phyloP scores from a whole-genome alignment of 352 stramenopile species.

The Globisporangium nunn region DNA sequence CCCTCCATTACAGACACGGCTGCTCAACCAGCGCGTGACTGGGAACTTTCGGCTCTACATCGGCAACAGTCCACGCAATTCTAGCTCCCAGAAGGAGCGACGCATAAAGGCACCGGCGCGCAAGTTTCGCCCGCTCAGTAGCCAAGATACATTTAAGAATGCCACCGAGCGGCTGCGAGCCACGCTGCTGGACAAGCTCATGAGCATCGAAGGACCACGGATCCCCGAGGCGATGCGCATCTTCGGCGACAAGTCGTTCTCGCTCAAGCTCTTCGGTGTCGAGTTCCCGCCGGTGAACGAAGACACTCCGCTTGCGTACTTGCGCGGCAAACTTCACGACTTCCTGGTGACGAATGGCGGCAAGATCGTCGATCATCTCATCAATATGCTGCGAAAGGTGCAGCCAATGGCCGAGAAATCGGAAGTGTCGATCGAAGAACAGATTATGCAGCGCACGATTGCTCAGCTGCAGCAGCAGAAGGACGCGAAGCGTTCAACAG shows the following conservation, averaged over 20 bases:
- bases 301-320: slow-evolving; percentile 54
- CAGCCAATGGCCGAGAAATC: slow-evolving; percentile 5
- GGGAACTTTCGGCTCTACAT: slow-evolving; percentile 53
- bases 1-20: slow-evolving; percentile 13
- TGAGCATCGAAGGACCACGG: slow-evolving; percentile 40
- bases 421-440: slow-evolving; percentile 7
- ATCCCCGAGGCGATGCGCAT: slow-evolving; percentile 50
- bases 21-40: slow-evolving; percentile 36
- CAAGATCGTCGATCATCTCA: slow-evolving; percentile 50
- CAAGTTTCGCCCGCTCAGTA: slow-evolving; percentile 17
- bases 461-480: slow-evolving; percentile 6
- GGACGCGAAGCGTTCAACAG: slow-evolving; percentile 9
- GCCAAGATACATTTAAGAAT: slow-evolving; percentile 13
- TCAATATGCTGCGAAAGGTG: slow-evolving; percentile 30
- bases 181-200: slow-evolving; percentile 49
- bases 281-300: slow-evolving; percentile 51
- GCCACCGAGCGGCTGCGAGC: slow-evolving; percentile 40
- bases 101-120: slow-evolving; percentile 8
- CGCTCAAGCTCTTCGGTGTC: slow-evolving; percentile 44
- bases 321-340: slow-evolving; percentile 39
- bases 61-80: slow-evolving; percentile 59
- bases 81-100: slow-evolving; percentile 23
- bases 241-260: slow-evolving; percentile 42
- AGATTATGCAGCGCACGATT: slow-evolving; percentile 6
- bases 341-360: slow-evolving; percentile 50